A percentile compares a stretch with the other conserved stretches of the same genome.
Conservation (phyloP, 306 rosid species). For the Carpinus fangiana region DNA sequence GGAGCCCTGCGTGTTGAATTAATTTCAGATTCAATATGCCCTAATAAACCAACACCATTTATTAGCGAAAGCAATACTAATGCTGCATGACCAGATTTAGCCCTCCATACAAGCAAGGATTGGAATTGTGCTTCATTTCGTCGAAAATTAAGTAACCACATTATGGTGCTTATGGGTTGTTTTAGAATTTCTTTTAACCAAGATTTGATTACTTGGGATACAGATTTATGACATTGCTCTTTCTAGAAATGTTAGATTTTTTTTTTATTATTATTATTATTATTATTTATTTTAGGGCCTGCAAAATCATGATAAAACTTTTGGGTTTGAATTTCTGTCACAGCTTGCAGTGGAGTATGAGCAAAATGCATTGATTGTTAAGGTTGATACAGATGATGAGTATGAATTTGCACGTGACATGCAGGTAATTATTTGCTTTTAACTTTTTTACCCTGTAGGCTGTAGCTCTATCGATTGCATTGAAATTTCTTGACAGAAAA, state of each 20-base stretch:
- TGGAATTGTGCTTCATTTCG: background rate
- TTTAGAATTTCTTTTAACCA: background rate
- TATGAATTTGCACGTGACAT: slow-evolving; percentile 84
- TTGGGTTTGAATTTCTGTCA: slow-evolving; percentile 3
- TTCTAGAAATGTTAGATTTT: background rate
- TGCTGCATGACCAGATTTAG: too few species aligned
- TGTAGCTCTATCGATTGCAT: background rate
- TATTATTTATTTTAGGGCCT: background rate
- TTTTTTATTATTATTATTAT: too few species aligned
- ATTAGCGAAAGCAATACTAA: background rate
- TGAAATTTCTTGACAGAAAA: background rate
- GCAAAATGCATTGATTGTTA: slow-evolving; percentile 55
- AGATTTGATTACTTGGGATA: background rate
- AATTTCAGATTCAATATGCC: too few species aligned
- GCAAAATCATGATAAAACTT: slow-evolving; percentile 23
- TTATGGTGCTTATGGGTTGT: background rate
- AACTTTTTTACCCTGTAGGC: too few species aligned
- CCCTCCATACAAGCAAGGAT: background rate
- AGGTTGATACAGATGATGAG: slow-evolving; percentile 93
- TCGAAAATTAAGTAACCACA: background rate
- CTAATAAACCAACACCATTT: background rate
- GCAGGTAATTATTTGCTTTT: slow-evolving; percentile 59
- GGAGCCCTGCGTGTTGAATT: too few species aligned
- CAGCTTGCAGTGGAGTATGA: slow-evolving; percentile 97
- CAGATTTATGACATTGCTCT: background rate